phyloP scores from a whole-genome alignment of 2,329 filamentous ascomycete genomes.

The Trichoderma gracile region DNA sequence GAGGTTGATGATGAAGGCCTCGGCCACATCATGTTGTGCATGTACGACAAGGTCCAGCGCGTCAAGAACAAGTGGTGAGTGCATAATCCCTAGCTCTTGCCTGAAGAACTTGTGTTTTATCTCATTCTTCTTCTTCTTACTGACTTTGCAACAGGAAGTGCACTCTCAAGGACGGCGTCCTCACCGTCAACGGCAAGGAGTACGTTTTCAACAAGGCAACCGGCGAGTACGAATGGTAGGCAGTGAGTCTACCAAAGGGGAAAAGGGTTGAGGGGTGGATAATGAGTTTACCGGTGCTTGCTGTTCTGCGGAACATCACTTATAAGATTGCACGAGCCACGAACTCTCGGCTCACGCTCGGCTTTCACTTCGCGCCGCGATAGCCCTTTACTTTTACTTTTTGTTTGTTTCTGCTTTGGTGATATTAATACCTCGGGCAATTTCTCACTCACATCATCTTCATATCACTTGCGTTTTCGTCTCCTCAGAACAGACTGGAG shows the following conservation, averaged over 20 bases:
- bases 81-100: background rate
- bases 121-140: slow-evolving; percentile 30
- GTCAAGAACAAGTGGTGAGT: slow-evolving; percentile 96
- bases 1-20: slow-evolving; percentile 84
- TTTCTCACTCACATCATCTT: background rate
- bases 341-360: background rate
- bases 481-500: background rate
- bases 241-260: slow-evolving; percentile 45
- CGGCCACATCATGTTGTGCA: slow-evolving; percentile 94
- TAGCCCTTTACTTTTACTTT: background rate
- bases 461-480: background rate
- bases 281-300: background rate
- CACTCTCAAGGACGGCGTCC: slow-evolving; percentile 91
- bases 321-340: no score
- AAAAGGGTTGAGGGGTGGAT: no score
- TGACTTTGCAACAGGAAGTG: slow-evolving; percentile 70
- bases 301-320: background rate
- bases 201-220: slow-evolving; percentile 98
- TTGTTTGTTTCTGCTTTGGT: background rate
- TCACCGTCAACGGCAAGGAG: slow-evolving; percentile 91
- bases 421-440: background rate
- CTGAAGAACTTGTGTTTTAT: no score
- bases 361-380: background rate
- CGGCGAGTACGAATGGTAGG: slow-evolving; percentile 99
- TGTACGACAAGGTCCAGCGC: slow-evolving; percentile 97